These are phyloP conservation scores for Plasmodium relictum DNA, from an alignment of 169 alveolate species.

Conservation along the genomic window DNA sequence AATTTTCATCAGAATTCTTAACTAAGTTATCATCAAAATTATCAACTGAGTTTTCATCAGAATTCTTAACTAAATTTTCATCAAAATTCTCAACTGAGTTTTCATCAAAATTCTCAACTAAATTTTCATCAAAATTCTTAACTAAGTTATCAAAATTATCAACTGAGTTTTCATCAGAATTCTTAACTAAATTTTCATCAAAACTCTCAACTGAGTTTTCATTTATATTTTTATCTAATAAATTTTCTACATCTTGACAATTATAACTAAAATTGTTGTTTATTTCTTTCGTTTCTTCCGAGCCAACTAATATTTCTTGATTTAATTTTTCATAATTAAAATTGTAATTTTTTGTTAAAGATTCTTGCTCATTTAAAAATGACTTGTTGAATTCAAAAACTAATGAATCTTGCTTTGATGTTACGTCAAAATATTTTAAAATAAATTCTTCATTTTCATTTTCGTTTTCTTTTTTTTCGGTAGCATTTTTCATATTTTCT, in stretches of 20 bases:
- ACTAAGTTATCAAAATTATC: background rate
- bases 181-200: background rate
- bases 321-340: background rate
- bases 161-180: background rate
- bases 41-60: background rate
- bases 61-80: background rate
- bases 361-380: conserved; percentile 21
- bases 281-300: background rate
- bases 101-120: background rate
- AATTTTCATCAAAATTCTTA: background rate
- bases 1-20: background rate
- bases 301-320: background rate
- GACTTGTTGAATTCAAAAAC: conserved; percentile 33
- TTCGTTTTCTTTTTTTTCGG: background rate
- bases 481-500: background rate
- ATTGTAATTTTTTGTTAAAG: background rate
- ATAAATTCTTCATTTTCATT: conserved; percentile 6
- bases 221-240: background rate
- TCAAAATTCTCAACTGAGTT: background rate
- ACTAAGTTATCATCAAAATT: background rate
- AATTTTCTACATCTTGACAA: background rate
- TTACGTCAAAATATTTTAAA: conserved; percentile 57
- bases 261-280: background rate
- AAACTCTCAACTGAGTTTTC: background rate
- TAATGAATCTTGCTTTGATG: conserved; percentile 41